A percentile compares a stretch with the other conserved stretches of the same genome.
Conservation (phyloP, 805 yeast genomes). For the Hanseniaspora clermontiae region DNA sequence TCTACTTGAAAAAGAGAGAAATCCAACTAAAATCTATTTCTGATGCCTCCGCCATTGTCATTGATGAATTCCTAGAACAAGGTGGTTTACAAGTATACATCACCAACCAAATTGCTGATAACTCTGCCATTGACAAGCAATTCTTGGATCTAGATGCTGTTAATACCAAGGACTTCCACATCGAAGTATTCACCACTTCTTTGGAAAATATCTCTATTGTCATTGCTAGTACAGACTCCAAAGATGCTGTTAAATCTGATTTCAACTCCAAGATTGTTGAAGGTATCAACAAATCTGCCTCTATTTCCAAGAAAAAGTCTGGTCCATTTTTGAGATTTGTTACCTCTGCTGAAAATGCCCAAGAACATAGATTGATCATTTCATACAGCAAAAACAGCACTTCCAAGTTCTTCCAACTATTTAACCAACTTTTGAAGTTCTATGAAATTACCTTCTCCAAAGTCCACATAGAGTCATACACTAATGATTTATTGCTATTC, state of each 20-base stretch:
- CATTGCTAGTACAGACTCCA: conserved; percentile 60
- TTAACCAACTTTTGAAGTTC: conserved; percentile 75
- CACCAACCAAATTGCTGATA: conserved; percentile 60
- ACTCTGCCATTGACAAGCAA: conserved; percentile 75
- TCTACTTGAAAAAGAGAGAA: conserved; percentile 85
- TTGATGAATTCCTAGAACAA: background rate
- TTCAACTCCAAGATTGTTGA: conserved; percentile 30
- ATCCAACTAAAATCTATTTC: conserved; percentile 53
- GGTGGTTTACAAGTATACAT: background rate
- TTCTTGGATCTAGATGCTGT: conserved; percentile 56
- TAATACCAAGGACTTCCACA: conserved; percentile 64
- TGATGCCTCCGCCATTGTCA: background rate
- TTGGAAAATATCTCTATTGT: conserved; percentile 25
- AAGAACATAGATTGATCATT: conserved; percentile 73
- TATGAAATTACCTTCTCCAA: conserved; percentile 74
- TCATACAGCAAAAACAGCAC: conserved; percentile 79
- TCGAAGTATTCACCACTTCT: conserved; percentile 40
- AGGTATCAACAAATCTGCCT: conserved; percentile 15
- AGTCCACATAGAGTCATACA: conserved; percentile 55
- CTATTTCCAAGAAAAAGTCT: conserved; percentile 42
- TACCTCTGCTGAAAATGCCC: conserved; percentile 46
- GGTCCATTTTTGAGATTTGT: conserved; percentile 90
- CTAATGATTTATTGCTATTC: conserved; percentile 40
- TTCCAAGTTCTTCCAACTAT: conserved; percentile 75
- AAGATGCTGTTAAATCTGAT: conserved; percentile 34